A percentile compares a stretch with the other conserved stretches of the same genome.
Evolutionary conservation across 805 yeast species (phyloP).

Genomic region (Alloascoidea hylecoeti): DNA sequence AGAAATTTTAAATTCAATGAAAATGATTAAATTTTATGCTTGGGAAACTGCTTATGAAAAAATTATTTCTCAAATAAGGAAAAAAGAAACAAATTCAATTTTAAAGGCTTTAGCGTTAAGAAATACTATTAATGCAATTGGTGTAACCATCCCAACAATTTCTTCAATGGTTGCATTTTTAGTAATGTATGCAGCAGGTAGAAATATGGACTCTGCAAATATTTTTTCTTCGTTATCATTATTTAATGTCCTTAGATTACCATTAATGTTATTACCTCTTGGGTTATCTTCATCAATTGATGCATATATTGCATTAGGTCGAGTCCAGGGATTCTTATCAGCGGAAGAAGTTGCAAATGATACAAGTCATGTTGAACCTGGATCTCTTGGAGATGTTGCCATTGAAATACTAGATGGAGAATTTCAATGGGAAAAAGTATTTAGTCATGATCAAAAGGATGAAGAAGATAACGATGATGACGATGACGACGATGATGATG

Average conservation of each 20-base stretch:
- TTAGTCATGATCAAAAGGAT: background rate
- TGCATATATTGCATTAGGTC: constrained; percentile 39
- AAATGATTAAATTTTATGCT: constrained; percentile 68
- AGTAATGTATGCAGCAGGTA: constrained; percentile 28
- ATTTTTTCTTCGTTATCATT: constrained; percentile 61
- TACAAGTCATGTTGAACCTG: constrained; percentile 15
- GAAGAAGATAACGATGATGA: constrained; percentile 14
- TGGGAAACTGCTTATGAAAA: constrained; percentile 72
- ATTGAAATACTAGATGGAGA: constrained; percentile 31
- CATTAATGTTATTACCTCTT: constrained; percentile 51
- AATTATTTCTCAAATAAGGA: constrained; percentile 37
- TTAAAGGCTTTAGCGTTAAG: constrained; percentile 43
- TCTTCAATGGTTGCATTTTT: constrained; percentile 57
- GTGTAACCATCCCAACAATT: constrained; percentile 53
- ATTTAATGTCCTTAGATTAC: constrained; percentile 47
- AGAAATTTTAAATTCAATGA: constrained; percentile 67
- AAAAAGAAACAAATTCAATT: constrained; percentile 40
- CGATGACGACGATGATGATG: constrained; percentile 11
- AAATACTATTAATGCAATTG: constrained; percentile 45
- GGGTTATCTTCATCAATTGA: constrained; percentile 50
- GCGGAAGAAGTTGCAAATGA: constrained; percentile 22
- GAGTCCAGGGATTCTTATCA: constrained; percentile 40
- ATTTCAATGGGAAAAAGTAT: constrained; percentile 35
- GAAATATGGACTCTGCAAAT: constrained; percentile 35
- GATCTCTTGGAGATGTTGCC: constrained; percentile 18